phyloP scores from a whole-genome alignment of 2,329 filamentous ascomycete genomes.

The Curvularia lunata region DNA sequence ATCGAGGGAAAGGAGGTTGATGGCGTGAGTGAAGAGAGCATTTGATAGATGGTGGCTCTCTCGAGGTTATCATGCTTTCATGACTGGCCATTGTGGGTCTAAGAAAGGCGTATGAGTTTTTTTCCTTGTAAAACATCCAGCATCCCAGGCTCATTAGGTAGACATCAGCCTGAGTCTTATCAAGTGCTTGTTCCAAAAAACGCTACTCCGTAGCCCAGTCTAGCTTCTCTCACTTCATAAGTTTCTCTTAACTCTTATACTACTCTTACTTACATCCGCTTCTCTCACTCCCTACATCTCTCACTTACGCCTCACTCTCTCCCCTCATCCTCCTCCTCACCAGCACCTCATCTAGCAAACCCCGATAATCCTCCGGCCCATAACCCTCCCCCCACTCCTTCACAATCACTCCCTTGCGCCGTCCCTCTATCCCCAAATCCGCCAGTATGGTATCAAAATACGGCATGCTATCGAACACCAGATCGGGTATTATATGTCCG shows the following conservation, averaged over 20 bases:
- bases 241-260: too few relatives aligned
- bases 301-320: too few relatives aligned
- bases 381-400: constrained; percentile 25
- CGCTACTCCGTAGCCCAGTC: too few relatives aligned
- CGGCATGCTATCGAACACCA: constrained; percentile 40
- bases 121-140: background rate
- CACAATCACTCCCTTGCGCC: constrained; percentile 31
- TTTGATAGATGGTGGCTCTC: background rate
- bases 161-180: too few relatives aligned
- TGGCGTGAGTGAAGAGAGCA: background rate
- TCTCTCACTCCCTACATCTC: too few relatives aligned
- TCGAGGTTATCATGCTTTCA: background rate
- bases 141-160: background rate
- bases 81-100: background rate
- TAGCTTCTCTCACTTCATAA: too few relatives aligned
- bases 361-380: constrained; percentile 63
- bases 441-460: constrained; percentile 37
- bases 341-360: constrained; percentile 57
- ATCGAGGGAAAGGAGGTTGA: background rate
- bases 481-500: constrained; percentile 65
- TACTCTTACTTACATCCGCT: too few relatives aligned
- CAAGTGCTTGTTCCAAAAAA: too few relatives aligned
- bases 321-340: constrained; percentile 46
- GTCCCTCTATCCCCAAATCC: constrained; percentile 31
- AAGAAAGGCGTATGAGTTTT: background rate